Conservation (phyloP, 2,329 filamentous ascomycete genomes). For the Pestalotiopsis sp. region DNA sequence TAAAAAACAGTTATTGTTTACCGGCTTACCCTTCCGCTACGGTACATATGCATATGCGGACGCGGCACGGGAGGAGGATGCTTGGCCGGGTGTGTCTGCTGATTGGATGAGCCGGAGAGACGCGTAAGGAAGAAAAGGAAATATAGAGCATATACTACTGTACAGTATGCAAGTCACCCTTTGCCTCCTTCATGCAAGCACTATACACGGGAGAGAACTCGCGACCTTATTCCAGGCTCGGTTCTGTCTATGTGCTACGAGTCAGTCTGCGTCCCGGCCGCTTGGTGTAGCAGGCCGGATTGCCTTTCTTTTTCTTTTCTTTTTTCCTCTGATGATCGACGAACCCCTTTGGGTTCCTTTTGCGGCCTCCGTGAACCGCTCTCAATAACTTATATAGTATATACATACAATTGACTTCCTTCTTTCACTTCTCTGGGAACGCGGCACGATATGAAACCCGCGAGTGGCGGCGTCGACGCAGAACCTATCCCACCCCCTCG, state of each 20-base stretch:
- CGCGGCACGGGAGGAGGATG: background rate
- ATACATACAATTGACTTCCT: too few relatives aligned
- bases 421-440: too few relatives aligned
- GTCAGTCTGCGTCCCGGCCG: background rate
- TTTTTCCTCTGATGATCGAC: background rate
- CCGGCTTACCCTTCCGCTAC: background rate
- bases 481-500: too few relatives aligned
- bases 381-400: too few relatives aligned
- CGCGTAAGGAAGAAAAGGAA: background rate
- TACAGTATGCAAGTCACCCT: background rate
- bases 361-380: too few relatives aligned
- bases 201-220: background rate
- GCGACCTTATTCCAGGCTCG: background rate
- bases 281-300: background rate
- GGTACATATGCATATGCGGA: background rate
- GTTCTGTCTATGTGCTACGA: background rate
- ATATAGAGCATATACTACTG: background rate
- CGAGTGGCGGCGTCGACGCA: too few relatives aligned
- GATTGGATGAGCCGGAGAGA: background rate
- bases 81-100: background rate
- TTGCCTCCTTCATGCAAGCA: background rate
- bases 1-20: background rate
- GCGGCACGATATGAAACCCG: too few relatives aligned
- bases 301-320: background rate
- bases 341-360: background rate